Conservation (phyloP, 768 basidiomycete species). For the Suillus americanus region DNA sequence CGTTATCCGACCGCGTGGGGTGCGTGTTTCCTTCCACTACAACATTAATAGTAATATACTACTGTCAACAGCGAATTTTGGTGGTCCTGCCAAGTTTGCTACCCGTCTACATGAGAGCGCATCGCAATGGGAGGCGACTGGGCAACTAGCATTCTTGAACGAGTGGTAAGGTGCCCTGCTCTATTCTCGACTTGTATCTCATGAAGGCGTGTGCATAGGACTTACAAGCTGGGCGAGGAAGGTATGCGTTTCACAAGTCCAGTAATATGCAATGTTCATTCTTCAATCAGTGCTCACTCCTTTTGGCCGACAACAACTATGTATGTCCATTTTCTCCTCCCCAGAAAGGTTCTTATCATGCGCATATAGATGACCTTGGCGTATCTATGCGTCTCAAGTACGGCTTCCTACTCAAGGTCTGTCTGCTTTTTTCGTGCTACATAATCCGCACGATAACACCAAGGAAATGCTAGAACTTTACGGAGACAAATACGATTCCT, state of each 20-base stretch:
- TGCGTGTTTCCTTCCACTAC: slow-evolving; percentile 31
- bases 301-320: slow-evolving; percentile 85
- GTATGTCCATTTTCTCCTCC: slow-evolving; percentile 37
- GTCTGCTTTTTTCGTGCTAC: not conserved
- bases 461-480: slow-evolving; percentile 51
- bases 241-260: slow-evolving; percentile 34
- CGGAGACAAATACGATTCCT: slow-evolving; percentile 57
- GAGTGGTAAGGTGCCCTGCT: slow-evolving; percentile 55
- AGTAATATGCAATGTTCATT: not conserved
- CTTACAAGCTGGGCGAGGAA: slow-evolving; percentile 89
- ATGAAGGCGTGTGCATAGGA: slow-evolving; percentile 44
- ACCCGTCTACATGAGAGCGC: slow-evolving; percentile 54
- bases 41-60: not conserved
- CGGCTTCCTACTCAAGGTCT: slow-evolving; percentile 68
- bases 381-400: slow-evolving; percentile 77
- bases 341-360: not conserved
- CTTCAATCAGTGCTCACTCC: slow-evolving; percentile 69
- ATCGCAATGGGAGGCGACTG: slow-evolving; percentile 61
- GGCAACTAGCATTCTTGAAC: slow-evolving; percentile 74
- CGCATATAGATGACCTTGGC: slow-evolving; percentile 55
- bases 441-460: not conserved
- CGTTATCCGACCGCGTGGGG: slow-evolving; percentile 68
- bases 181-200: not conserved
- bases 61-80: slow-evolving; percentile 50
- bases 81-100: slow-evolving; percentile 60